Conservation (phyloP, 1,284 basidiomycete species). For the Naganishia sp. region DNA sequence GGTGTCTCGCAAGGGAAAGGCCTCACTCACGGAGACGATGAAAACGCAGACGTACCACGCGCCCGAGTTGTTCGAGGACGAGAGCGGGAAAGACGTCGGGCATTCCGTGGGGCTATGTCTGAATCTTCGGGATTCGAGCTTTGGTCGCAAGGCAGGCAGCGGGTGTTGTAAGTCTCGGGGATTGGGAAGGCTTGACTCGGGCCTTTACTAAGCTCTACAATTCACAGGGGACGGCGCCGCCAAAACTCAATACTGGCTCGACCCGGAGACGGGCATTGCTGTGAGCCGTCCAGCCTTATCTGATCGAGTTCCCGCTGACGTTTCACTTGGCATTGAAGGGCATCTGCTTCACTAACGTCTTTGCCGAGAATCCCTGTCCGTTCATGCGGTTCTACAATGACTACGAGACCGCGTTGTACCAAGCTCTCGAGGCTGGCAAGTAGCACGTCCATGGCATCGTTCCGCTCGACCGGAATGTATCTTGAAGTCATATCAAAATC, state of each 20-base stretch:
- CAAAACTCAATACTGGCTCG: constrained; percentile 34
- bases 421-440: too few species aligned
- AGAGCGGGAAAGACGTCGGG: neutral
- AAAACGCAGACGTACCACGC: neutral
- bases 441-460: too few species aligned
- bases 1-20: too few species aligned
- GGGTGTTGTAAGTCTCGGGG: constrained; percentile 34
- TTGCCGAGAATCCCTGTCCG: constrained; percentile 6
- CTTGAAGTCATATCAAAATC: too few species aligned
- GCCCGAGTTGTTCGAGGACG: neutral
- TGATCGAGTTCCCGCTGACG: too few species aligned
- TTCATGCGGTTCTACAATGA: neutral
- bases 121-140: constrained; percentile 7
- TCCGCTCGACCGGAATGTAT: too few species aligned
- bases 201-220: too few species aligned
- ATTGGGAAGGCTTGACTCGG: too few species aligned
- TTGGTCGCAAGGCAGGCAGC: constrained; percentile 37
- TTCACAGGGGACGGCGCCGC: constrained; percentile 36
- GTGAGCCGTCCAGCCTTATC: neutral
- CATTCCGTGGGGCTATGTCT: constrained; percentile 8
- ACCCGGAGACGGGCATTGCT: constrained; percentile 13
- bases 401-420: constrained; percentile 1
- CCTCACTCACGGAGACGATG: neutral
- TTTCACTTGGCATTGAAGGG: neutral
- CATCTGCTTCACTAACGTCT: constrained; percentile 10